Base-by-base conservation (phyloP, 352 stramenopile species). In the Phytophthora podocarpi region DNA sequence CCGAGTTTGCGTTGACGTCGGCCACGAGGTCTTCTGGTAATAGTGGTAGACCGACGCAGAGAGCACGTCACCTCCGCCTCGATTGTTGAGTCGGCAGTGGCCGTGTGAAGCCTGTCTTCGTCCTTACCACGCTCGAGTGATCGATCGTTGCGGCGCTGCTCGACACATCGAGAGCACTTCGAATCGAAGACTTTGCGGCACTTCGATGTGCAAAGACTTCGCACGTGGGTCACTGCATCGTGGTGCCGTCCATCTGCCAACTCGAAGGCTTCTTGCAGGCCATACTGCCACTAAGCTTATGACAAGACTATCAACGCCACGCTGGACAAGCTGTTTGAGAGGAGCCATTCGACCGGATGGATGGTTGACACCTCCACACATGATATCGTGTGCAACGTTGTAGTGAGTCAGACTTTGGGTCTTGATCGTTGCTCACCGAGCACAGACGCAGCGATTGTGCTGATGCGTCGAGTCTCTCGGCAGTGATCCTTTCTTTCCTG, bases 291-390 rank as follows among this genome's bases (percentile, higher is more conserved):
- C 13, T 18, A n/a, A n/a, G n/a, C n/a, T 28, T 18, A 52, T 59
- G 51, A 59, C 37, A 52, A 43, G 51, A 59, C 50, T 28, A 26
- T 16, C 21, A 12, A n/a, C 37, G 45, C 55, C 16, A 56, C 55
- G 36, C n/a, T 7, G 36, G 46, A 51, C 47, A 52, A 54, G 32
- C 41, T 59, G 51, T 37, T 59, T 59, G 47, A 64, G 56, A 52
- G 46, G 56, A 64, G 47, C 46, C 35, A 57, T 50, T 41, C 46
- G 48, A 40, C 48, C 46, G 32, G 30, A 34, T 57, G 34, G 28
- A 28, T 34, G 13, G n/a, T n/a, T 45, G 30, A 11, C 1, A 23
- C 31, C 24, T 16, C 18, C 48, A 16, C 15, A 54, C 20, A 12
- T 11, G 48, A n/a, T 31, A 27, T 54, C 34, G 31, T 59, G 30